Base-by-base conservation (phyloP, 768 basidiomycete species). In the Podaxis sp. region DNA sequence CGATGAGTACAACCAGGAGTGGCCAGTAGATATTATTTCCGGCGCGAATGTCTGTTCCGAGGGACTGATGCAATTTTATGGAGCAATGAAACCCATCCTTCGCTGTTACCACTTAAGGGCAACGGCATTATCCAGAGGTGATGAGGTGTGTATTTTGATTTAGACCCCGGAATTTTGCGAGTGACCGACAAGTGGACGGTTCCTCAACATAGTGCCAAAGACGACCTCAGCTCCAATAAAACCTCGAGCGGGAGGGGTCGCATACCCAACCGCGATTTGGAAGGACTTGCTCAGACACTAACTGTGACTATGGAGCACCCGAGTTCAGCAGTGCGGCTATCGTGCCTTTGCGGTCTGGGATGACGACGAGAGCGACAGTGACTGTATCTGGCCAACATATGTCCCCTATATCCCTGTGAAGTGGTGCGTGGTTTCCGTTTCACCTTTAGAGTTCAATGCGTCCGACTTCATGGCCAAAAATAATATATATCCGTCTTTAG, bases 281-380 rank as follows among this genome's bases (percentile, higher is more conserved):
- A 88, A 13, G 60, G 54, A 17, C 38, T 61, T n/a, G 51, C 60
- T n/a, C 37, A 40, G 28, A 61, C 60, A 17, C 60, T 52, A n/a
- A 61, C 60, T 26, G 51, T 40, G 11, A 44, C 60, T 3, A 71
- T 13, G 88, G 87, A 58, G 76, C 72, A 61, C 74, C 78, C 54
- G 83, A 82, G 62, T 91, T 89, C 37, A 89, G 89, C 3, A 90
- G 52, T n/a, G 56, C 52, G 40, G 66, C 88, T 12, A 77, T 82
- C 54, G 75, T 75, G 44, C 80, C 76, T 95, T 95, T 69, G 93
- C 93, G 20, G 90, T 91, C 11, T 92, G 87, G 85, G 93, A 93
- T 0, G 88, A 92, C 44, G 93, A 95, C 70, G 93, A 94, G 73
- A 93, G 90, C 66, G 91, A 93, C 68, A 87, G 82, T 56, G 87